Base-by-base conservation (phyloP, 495 filamentous ascomycete genomes). In the Penicillium fimorum region DNA sequence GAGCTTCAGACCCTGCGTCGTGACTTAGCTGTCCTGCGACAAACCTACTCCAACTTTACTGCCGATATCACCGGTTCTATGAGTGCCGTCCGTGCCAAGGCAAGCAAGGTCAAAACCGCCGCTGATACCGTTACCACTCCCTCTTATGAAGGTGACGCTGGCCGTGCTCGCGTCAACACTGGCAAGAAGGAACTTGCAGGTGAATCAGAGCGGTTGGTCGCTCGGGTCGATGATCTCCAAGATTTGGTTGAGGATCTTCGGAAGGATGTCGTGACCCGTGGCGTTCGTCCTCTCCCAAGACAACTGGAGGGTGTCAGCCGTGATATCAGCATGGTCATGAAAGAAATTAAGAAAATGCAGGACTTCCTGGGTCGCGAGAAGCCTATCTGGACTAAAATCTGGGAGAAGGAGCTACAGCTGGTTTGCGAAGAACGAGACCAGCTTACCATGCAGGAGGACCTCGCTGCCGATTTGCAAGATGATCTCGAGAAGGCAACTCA, bases 301-400 rank as follows among this genome's bases (percentile, higher is more conserved):
- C 91, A 96, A 72, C 82, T 99, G 52, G 92, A 96, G 69, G 77
- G 70, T 42, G 92, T 96, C 17, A 84, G 87, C 54, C 93, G 92
- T 63, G 93, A 96, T 60, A 90, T 97, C 55, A 85, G 87, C 55
- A 68, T 76, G 53, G 86, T 91, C 12, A 89, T 86, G 48, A 82
- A 89, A 57, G 91, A 97, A 63, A 86, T 99, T 41, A 96, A 91
- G 84, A 92, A 91, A 76, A 89, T 97, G 85, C 86, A 94, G 60
- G 92, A 96, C 38, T 96, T 88, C 77, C 81, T 97, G 68, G 87
- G 86, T 61, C 80, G 80, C 24, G 94, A 99, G 81, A 96, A 95
- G 72, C 94, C 94, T 0, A 75, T 96, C 44, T 99, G 94, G 91
- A 95, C 89, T 24, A 96, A 96, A 80, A 94, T 97, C 56, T 97